phyloP scores from a whole-genome alignment of 108 stramenopile species.

The Hondaea fermentalgiana region DNA sequence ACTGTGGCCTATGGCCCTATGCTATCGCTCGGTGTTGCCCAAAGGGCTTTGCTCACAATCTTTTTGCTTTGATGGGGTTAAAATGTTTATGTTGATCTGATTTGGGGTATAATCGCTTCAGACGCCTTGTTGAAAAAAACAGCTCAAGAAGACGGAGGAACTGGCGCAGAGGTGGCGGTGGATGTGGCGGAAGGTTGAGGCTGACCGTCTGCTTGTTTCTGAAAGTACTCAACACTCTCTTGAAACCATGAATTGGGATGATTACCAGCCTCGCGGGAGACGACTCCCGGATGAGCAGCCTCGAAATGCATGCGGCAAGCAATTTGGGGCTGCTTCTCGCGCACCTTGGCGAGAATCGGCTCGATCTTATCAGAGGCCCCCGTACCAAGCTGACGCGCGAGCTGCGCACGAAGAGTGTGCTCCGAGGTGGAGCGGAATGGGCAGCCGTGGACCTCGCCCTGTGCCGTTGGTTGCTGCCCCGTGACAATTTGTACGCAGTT shows the following conservation, averaged over 20 bases:
- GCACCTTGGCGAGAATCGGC: slow-evolving; percentile 61
- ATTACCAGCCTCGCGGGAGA: slow-evolving; percentile 77
- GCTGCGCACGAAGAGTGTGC: slow-evolving; percentile 51
- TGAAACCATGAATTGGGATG: slow-evolving; percentile 95
- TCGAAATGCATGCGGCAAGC: slow-evolving; percentile 92
- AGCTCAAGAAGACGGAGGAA: background rate
- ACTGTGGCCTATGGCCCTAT: background rate
- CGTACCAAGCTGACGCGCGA: slow-evolving; percentile 26
- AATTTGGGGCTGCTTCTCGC: slow-evolving; percentile 70
- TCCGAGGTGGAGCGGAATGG: slow-evolving; percentile 83
- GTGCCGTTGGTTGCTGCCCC: slow-evolving; percentile 56
- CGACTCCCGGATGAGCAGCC: slow-evolving; percentile 63
- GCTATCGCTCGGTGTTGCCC: background rate
- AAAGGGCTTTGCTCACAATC: too few relatives aligned
- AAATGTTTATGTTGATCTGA: too few relatives aligned
- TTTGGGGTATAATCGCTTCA: too few relatives aligned
- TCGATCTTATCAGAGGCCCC: slow-evolving; percentile 44
- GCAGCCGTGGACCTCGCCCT: slow-evolving; percentile 86
- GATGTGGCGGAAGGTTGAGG: background rate
- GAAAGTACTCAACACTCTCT: slow-evolving; percentile 55
- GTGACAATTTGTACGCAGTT: slow-evolving; percentile 82
- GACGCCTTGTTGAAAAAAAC: background rate
- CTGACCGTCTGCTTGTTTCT: background rate
- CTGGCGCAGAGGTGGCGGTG: background rate
- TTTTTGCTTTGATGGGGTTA: too few relatives aligned